Percentiles rank a stretch among this genome's conserved stretches.
Conservation (phyloP, 2,329 filamentous ascomycete genomes). For the Trichoderma arundinaceum region DNA sequence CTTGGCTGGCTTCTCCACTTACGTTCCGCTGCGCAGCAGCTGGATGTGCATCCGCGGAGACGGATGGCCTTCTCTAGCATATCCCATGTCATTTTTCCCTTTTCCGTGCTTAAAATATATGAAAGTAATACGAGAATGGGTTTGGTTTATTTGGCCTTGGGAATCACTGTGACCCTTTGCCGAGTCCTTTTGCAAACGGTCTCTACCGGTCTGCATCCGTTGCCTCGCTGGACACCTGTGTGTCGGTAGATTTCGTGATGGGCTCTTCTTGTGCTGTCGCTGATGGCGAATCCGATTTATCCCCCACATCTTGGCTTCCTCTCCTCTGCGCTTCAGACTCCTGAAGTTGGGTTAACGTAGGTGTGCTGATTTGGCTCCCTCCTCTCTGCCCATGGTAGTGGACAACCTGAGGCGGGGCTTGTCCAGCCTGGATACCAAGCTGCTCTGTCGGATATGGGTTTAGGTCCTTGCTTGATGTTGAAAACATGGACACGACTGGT, state of each 20-base stretch:
- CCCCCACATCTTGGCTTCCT: slow-evolving; percentile 55
- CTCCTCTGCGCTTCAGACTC: slow-evolving; percentile 55
- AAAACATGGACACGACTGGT: slow-evolving; percentile 71
- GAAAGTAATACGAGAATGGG: background rate
- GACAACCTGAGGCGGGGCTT: slow-evolving; percentile 68
- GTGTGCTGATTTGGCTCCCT: slow-evolving; percentile 70
- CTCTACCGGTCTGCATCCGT: slow-evolving; percentile 41
- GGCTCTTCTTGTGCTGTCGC: slow-evolving; percentile 47
- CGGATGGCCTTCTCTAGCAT: background rate
- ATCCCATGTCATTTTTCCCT: background rate
- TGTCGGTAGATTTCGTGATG: slow-evolving; percentile 34
- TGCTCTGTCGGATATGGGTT: slow-evolving; percentile 71
- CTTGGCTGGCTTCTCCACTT: slow-evolving; percentile 25
- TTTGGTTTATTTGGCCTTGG: background rate
- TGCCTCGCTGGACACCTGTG: slow-evolving; percentile 30
- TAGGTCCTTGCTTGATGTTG: slow-evolving; percentile 71
- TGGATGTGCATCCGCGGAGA: background rate
- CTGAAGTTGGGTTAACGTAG: slow-evolving; percentile 60
- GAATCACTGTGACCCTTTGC: background rate
- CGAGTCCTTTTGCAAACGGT: background rate
- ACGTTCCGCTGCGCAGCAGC: background rate
- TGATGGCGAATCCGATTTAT: slow-evolving; percentile 48
- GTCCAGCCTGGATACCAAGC: slow-evolving; percentile 65
- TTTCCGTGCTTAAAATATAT: slow-evolving; percentile 29
- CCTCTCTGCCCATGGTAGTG: slow-evolving; percentile 71